A percentile compares a stretch with the other conserved stretches of the same genome.
These are phyloP conservation scores for Helminthosporium solani DNA, from an alignment of 2,329 filamentous ascomycete species.

Conservation along the genomic window DNA sequence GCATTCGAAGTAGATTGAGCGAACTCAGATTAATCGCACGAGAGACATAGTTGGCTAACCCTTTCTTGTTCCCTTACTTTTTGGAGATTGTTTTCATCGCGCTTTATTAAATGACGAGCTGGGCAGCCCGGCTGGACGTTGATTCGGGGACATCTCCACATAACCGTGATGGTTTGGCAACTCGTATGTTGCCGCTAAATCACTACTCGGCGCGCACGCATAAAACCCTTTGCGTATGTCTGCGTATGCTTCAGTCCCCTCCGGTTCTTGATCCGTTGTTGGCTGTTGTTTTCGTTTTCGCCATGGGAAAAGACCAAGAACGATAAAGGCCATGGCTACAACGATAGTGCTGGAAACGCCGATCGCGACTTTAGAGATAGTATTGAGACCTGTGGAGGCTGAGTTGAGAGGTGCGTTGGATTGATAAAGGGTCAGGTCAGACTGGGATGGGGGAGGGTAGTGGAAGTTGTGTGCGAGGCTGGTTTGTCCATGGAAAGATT, in stretches of 20 bases:
- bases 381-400: conserved; percentile 19
- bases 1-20: too few species aligned
- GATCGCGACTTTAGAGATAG: conserved; percentile 21
- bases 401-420: conserved; percentile 1
- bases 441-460: background rate
- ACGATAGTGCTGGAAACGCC: conserved; percentile 17
- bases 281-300: conserved; percentile 13
- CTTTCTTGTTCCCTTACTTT: background rate
- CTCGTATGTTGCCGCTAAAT: conserved; percentile 18
- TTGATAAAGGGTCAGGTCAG: background rate
- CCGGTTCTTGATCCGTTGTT: background rate
- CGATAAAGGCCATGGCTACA: conserved; percentile 56
- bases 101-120: background rate
- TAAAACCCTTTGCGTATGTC: background rate
- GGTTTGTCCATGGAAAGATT: too few species aligned
- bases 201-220: conserved; percentile 14
- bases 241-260: background rate
- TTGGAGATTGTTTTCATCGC: background rate
- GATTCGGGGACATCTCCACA: conserved; percentile 13
- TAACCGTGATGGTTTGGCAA: conserved; percentile 5
- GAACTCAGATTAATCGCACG: too few species aligned
- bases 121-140: conserved; percentile 1
- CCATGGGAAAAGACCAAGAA: conserved; percentile 58
- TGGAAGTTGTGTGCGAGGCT: too few species aligned
- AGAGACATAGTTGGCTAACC: too few species aligned